Evolutionary conservation across 176 grass and related monocot genomes (phyloP), one percentile per base, ranked within the genome.

Genomic region (Eleusine indica): DNA sequence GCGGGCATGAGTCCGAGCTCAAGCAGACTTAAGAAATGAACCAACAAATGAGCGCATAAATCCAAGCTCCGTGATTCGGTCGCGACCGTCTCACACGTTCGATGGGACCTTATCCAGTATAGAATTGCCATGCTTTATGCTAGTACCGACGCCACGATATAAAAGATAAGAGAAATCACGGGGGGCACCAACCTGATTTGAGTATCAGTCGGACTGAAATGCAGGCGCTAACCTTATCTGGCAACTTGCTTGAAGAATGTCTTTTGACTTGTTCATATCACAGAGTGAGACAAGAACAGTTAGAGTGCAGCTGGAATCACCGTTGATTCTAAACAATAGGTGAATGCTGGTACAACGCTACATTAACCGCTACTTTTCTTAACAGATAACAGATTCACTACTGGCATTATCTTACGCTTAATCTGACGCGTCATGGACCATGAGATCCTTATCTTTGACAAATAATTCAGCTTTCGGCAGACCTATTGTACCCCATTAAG

Each of bases 241-340:
- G 56, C 83, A 81, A 71, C 81, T 70, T 89, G 83, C 48, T 70
- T 10, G 22, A 71, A 78, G 32, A 81, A 74, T 82, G 51, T 30
- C 66, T 15, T 58, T 73, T 90, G 88, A 90, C 88, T 32, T 48
- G 40, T 89, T 89, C 87, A 89, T 25, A 37, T 25, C 46, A 5
- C 6, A 32, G 67, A 68, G 74, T 29, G 61, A 63, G 74, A 90
- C 84, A 83, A 86, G 60, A 73, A 49, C 30, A 86, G n/a, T 52
- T 67, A 30, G 48, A 61, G 8, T 73, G 39, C 65, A 68, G 83
- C 88, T 86, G 88, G 83, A 82, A 86, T 86, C 78, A 82, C 49
- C 44, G 66, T 21, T 15, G 6, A 4, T 28, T 79, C 51, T 56
- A 51, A 77, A 85, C 8, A 19, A 49, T 32, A 38, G 40, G 17